phyloP scores from a whole-genome alignment of 345 rosid genomes.

The Eutrema heterophyllum region DNA sequence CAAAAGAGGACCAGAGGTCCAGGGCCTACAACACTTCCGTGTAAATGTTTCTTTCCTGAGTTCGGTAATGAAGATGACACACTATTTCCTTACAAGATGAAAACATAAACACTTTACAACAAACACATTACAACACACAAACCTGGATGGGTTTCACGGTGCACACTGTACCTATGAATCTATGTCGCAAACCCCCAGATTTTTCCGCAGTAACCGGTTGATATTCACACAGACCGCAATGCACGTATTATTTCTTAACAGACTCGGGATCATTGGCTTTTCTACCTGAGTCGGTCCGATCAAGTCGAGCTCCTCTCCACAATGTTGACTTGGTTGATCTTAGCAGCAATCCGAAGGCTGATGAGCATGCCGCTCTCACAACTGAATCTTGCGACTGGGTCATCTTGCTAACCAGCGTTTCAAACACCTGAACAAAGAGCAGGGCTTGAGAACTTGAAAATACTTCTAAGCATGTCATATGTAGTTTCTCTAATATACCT shows the following conservation, averaged over 20 bases:
- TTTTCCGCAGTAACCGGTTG: neutral
- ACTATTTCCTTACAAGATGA: neutral
- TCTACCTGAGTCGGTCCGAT: slow-evolving; percentile 43
- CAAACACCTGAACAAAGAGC: slow-evolving; percentile 53
- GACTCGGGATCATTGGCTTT: slow-evolving; percentile 37
- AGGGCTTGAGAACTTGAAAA: neutral
- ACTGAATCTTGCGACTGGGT: slow-evolving; percentile 66
- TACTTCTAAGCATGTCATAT: neutral
- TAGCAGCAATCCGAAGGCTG: slow-evolving; percentile 67
- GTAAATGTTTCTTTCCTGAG: slow-evolving; percentile 15
- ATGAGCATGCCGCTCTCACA: slow-evolving; percentile 78
- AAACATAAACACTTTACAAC: slow-evolving; percentile 24
- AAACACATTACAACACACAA: slow-evolving; percentile 4
- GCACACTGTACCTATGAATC: slow-evolving; percentile 15
- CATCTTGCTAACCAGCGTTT: slow-evolving; percentile 77
- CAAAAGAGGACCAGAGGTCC: neutral
- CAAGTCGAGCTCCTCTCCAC: slow-evolving; percentile 64
- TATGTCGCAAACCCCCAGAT: slow-evolving; percentile 4
- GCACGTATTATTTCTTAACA: slow-evolving; percentile 17
- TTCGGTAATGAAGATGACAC: slow-evolving; percentile 12
- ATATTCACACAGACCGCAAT: slow-evolving; percentile 9
- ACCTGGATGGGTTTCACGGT: slow-evolving; percentile 2
- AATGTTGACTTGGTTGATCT: slow-evolving; percentile 53
- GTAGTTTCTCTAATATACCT: slow-evolving; percentile 45
- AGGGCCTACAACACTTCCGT: slow-evolving; percentile 14